A percentile compares a stretch with the other conserved stretches of the same genome.
phyloP scores from a whole-genome alignment of 2,329 filamentous ascomycete genomes.

The Magnaporthiopsis rhizophila region DNA sequence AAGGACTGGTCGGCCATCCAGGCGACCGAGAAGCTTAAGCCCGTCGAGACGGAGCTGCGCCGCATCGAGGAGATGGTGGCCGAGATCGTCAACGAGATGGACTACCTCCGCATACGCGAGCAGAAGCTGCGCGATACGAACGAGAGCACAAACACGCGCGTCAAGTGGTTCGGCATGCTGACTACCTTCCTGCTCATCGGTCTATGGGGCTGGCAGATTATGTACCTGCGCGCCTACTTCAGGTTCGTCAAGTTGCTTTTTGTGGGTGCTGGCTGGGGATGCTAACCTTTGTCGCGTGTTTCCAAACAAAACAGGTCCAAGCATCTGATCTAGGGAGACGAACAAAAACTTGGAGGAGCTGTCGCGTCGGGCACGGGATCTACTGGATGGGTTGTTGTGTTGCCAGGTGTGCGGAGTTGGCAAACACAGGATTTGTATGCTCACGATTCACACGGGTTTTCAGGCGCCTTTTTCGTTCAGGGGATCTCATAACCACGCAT shows the following conservation, averaged over 20 bases:
- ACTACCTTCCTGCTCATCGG: constrained; percentile 88
- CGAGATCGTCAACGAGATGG: constrained; percentile 91
- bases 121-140: constrained; percentile 97
- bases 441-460: too few species aligned
- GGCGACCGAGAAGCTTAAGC: constrained; percentile 94
- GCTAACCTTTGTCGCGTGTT: constrained; percentile 8
- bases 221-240: constrained; percentile 97
- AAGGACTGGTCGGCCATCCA: constrained; percentile 98
- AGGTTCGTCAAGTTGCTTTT: constrained; percentile 37
- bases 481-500: too few species aligned
- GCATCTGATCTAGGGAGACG: constrained; percentile 49
- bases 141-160: constrained; percentile 97
- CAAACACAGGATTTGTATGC: too few species aligned
- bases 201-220: constrained; percentile 92
- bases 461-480: too few species aligned
- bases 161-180: constrained; percentile 96
- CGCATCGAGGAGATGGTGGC: constrained; percentile 84
- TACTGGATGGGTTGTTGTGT: not conserved
- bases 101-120: constrained; percentile 82
- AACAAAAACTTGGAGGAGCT: constrained; percentile 16
- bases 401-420: not conserved
- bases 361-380: constrained; percentile 3
- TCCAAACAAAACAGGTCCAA: constrained; percentile 43
- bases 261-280: not conserved
- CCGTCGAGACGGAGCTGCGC: constrained; percentile 87